Conservation (phyloP, 2,329 filamentous ascomycete species). For the Fusarium sp. region DNA sequence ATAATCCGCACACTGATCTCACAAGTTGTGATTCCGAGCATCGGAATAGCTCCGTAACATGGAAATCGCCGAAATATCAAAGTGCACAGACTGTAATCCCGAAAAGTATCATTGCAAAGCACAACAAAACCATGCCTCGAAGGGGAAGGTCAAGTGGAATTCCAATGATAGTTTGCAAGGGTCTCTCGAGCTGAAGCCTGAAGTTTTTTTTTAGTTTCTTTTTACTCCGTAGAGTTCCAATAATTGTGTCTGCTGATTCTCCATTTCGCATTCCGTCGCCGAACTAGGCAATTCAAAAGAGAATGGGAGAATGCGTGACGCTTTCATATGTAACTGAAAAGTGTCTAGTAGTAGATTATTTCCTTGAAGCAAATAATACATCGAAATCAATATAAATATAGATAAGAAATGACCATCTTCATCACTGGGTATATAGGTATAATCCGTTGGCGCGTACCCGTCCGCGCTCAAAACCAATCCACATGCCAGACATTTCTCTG, state of each 20-base stretch:
- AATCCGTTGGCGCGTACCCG: conserved; percentile 31
- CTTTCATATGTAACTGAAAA: background rate
- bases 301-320: background rate
- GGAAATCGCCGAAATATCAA: conserved; percentile 7
- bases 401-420: conserved; percentile 24
- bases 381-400: background rate
- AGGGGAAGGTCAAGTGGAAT: conserved; percentile 1
- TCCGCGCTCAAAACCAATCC: conserved; percentile 4
- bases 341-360: background rate
- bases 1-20: background rate
- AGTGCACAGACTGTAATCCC: conserved; percentile 4
- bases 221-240: conserved; percentile 7
- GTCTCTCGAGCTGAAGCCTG: conserved; percentile 3
- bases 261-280: background rate
- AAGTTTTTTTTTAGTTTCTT: background rate
- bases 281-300: background rate
- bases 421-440: conserved; percentile 42
- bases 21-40: background rate
- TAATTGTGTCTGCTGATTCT: background rate
- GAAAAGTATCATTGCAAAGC: conserved; percentile 7
- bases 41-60: background rate
- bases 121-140: background rate
- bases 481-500: background rate
- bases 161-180: background rate
- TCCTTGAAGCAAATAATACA: background rate